phyloP scores from a whole-genome alignment of 441 rosid species.

The Flueggea neowawraea region DNA sequence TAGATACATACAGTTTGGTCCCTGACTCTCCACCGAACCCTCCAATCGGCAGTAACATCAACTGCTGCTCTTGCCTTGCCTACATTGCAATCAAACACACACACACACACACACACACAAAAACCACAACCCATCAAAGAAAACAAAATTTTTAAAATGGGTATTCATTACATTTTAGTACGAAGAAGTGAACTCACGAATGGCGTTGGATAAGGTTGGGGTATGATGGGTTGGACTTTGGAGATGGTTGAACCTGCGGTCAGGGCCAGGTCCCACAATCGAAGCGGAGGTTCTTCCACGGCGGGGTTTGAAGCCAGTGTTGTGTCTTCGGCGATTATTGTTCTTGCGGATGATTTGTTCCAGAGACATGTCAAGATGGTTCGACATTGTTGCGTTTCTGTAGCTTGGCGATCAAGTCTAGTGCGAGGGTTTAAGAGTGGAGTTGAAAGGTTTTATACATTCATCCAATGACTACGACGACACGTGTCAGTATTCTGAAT shows the following conservation, averaged over 20 bases:
- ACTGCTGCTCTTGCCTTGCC: background rate
- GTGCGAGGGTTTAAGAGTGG: no score
- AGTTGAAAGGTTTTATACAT: no score
- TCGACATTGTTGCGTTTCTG: constrained; percentile 17
- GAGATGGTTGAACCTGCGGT: constrained; percentile 16
- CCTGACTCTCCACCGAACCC: constrained; percentile 42
- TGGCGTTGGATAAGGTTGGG: constrained; percentile 20
- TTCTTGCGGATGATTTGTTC: constrained; percentile 32
- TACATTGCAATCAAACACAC: constrained; percentile 1
- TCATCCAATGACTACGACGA: no score
- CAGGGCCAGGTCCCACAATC: constrained; percentile 19
- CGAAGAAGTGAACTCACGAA: background rate
- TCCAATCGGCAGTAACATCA: constrained; percentile 4
- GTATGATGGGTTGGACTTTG: constrained; percentile 8
- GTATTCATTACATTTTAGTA: background rate
- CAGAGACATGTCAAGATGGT: constrained; percentile 33
- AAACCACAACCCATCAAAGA: background rate
- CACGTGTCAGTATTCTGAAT: no score
- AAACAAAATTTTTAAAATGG: background rate
- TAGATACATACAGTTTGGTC: constrained; percentile 78
- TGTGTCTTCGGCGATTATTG: constrained; percentile 3
- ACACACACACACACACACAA: background rate
- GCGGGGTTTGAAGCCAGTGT: constrained; percentile 1
- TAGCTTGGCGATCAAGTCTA: no score
- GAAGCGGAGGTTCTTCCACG: background rate